A percentile compares a stretch with the other conserved stretches of the same genome.
These are phyloP conservation scores for Candida orba DNA, from an alignment of 805 yeast genomes.

Conservation along the genomic window DNA sequence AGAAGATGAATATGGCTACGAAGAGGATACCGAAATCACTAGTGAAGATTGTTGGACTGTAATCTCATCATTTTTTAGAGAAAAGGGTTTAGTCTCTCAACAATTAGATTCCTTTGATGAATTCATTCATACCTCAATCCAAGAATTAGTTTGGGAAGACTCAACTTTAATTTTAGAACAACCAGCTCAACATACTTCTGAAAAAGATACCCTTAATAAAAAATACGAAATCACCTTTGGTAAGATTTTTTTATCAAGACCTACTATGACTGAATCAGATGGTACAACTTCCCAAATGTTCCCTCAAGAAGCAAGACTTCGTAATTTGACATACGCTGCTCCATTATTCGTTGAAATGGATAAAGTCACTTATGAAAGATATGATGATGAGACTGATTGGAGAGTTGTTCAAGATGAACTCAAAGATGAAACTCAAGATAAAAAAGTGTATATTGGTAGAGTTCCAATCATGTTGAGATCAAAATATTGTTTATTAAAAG, in stretches of 20 bases:
- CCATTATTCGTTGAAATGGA: slow-evolving; percentile 95
- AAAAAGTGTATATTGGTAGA: slow-evolving; percentile 87
- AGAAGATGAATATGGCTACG: slow-evolving; percentile 53
- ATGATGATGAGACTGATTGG: slow-evolving; percentile 70
- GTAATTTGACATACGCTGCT: slow-evolving; percentile 93
- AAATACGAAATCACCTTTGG: slow-evolving; percentile 97
- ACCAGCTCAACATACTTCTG: slow-evolving; percentile 95
- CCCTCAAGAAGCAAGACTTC: slow-evolving; percentile 96
- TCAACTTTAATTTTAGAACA: slow-evolving; percentile 91
- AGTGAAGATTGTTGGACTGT: slow-evolving; percentile 99
- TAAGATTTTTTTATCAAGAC: slow-evolving; percentile 90
- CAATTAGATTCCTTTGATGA: slow-evolving; percentile 98
- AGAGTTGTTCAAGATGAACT: slow-evolving; percentile 46
- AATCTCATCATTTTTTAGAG: slow-evolving; percentile 90
- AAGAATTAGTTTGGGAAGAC: slow-evolving; percentile 95
- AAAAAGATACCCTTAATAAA: slow-evolving; percentile 81
- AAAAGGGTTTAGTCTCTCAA: slow-evolving; percentile 95
- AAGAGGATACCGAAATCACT: slow-evolving; percentile 51
- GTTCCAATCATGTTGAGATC: slow-evolving; percentile 98
- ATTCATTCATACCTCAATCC: slow-evolving; percentile 92
- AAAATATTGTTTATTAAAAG: slow-evolving; percentile 88
- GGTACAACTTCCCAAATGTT: slow-evolving; percentile 99
- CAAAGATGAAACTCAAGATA: slow-evolving; percentile 60
- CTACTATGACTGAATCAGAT: slow-evolving; percentile 98
- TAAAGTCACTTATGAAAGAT: slow-evolving; percentile 77